Evolutionary conservation across 192 early-diverging fungal genomes (phyloP).

Genomic region (Coemansia sp.): DNA sequence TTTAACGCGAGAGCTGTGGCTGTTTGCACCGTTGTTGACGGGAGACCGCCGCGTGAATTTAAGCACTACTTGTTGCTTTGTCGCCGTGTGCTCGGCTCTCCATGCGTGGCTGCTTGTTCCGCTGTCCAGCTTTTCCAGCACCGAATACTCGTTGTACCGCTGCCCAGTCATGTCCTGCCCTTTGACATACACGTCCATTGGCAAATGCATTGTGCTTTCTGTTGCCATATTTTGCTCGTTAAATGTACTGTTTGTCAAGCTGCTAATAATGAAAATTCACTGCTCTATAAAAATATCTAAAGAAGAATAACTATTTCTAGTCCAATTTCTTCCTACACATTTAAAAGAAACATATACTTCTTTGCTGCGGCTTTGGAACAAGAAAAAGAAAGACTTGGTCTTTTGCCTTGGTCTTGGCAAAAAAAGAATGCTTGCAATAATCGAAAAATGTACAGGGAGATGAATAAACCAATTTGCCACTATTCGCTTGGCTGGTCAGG

Average conservation of each 20-base stretch:
- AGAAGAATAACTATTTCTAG: too few species aligned
- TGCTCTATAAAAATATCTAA: neutral
- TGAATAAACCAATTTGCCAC: neutral
- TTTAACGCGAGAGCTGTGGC: neutral
- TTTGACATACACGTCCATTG: too few species aligned
- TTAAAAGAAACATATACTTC: too few species aligned
- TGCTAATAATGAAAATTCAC: neutral
- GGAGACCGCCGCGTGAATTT: neutral
- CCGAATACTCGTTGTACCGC: too few species aligned
- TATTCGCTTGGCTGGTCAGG: neutral
- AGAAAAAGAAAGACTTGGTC: neutral
- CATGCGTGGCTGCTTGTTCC: too few species aligned
- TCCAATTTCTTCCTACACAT: too few species aligned
- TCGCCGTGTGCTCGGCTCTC: too few species aligned
- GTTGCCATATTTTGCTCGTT: neutral
- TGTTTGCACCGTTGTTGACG: neutral
- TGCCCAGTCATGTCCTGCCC: too few species aligned
- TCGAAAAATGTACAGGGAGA: neutral
- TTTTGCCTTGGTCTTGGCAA: neutral
- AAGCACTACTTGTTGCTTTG: neutral
- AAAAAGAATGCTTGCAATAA: neutral
- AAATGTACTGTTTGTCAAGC: neutral
- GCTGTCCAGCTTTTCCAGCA: too few species aligned
- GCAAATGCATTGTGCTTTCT: too few species aligned
- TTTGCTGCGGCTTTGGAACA: neutral